phyloP scores from a whole-genome alignment of 73 alveolate genomes.

The Urostyla sp. region DNA sequence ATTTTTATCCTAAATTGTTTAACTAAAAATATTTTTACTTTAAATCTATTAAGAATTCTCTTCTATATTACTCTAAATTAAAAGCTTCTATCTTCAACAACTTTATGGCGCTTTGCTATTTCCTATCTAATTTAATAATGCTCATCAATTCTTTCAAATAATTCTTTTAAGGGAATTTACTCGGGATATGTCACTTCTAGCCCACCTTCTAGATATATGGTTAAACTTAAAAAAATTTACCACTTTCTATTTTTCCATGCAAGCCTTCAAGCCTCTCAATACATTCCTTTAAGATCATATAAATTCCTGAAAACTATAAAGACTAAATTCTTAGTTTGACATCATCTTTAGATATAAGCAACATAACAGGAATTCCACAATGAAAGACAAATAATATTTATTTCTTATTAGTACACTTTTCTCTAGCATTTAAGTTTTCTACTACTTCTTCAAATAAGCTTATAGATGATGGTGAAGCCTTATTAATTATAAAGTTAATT shows the following conservation, averaged over 20 bases:
- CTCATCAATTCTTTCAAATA: constrained; percentile 77
- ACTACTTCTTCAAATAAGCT: constrained; percentile 63
- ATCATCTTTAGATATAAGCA: constrained; percentile 76
- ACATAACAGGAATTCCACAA: constrained; percentile 69
- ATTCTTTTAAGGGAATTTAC: constrained; percentile 80
- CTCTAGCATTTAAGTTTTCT: constrained; percentile 47
- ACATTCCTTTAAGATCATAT: constrained; percentile 63
- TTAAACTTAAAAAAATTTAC: not conserved
- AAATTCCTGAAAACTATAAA: constrained; percentile 68
- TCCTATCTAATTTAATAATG: constrained; percentile 72
- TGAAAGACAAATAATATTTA: constrained; percentile 72
- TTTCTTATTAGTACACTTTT: constrained; percentile 72
- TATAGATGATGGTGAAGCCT: constrained; percentile 32
- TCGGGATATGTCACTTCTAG: constrained; percentile 77
- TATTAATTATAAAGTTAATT: constrained; percentile 40
- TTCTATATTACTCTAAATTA: constrained; percentile 80
- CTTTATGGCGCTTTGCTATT: constrained; percentile 65
- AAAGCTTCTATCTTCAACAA: constrained; percentile 79
- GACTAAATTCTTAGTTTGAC: constrained; percentile 77
- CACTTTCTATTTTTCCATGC: not conserved
- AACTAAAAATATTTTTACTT: constrained; percentile 65
- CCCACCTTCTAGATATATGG: constrained; percentile 32
- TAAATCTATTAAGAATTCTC: constrained; percentile 76
- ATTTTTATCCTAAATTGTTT: constrained; percentile 78
- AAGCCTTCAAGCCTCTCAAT: constrained; percentile 32